These are phyloP conservation scores for Taphrina communis DNA, from an alignment of 1,139 yeast species.

Conservation along the genomic window DNA sequence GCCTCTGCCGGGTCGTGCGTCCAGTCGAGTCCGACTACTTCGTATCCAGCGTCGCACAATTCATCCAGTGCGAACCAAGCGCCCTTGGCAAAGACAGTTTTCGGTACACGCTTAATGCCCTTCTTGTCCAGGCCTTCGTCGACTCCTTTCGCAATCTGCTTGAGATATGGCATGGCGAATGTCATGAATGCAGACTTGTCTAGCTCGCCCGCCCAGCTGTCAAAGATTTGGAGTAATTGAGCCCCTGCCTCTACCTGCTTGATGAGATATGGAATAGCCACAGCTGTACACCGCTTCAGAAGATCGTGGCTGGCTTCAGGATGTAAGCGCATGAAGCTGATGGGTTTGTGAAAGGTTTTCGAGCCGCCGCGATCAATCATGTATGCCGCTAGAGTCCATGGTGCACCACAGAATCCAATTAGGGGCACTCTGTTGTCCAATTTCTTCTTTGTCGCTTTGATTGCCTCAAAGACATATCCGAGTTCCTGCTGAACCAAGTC, in stretches of 20 bases:
- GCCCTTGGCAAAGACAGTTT: constrained; percentile 92
- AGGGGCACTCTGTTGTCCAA: constrained; percentile 90
- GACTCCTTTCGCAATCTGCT: constrained; percentile 71
- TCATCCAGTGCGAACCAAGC: constrained; percentile 97
- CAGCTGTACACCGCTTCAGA: constrained; percentile 80
- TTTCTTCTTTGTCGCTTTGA: constrained; percentile 81
- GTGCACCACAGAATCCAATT: constrained; percentile 95
- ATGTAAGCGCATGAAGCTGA: constrained; percentile 86
- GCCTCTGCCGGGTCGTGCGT: constrained; percentile 84
- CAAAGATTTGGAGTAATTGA: constrained; percentile 94
- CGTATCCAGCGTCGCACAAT: constrained; percentile 82
- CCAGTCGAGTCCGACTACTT: constrained; percentile 92
- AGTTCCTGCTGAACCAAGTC: constrained; percentile 65
- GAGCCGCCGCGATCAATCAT: constrained; percentile 99
- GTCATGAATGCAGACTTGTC: constrained; percentile 87
- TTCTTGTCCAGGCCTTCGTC: constrained; percentile 73
- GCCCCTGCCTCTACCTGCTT: constrained; percentile 98
- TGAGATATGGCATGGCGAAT: constrained; percentile 85
- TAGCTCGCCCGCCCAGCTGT: constrained; percentile 97
- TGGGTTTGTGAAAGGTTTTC: constrained; percentile 84
- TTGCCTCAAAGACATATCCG: constrained; percentile 93
- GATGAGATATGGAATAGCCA: constrained; percentile 89
- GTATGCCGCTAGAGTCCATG: constrained; percentile 95
- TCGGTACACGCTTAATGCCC: constrained; percentile 78
- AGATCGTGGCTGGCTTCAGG: constrained; percentile 74